Base-by-base conservation (phyloP, 2,329 filamentous ascomycete species). In the Phialemoniopsis sp. region DNA sequence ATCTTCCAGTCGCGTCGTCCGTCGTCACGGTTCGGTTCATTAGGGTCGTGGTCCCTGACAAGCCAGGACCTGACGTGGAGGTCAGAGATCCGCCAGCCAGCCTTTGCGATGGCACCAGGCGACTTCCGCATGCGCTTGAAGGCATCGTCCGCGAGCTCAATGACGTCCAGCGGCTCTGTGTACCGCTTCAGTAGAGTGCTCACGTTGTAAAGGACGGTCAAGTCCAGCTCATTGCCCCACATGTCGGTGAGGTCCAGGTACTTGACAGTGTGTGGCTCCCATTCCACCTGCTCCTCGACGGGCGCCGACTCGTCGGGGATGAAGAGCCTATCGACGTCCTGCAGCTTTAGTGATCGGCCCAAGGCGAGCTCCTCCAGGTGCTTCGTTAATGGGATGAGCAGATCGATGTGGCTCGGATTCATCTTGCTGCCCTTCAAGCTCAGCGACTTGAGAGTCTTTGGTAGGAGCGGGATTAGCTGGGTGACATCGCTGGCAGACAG, bases 201-300 rank as follows among this genome's bases (percentile, higher is more conserved):
- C 16, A 66, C 59, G 34, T 64, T 72, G 45, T 63, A 62, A 46
- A 78, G 72, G 9, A 75, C 55, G 3, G 73, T 73, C 38, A 73
- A 69, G 44, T 76, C 68, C 35, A 88, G 74, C 37, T 78, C 73
- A 38, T 77, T 72, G 6, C 76, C 76, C 37, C 76, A 70, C 44
- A 88, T 79, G 55, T 87, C 85, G 31, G 82, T 87, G 34, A 90
- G 74, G 54, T 91, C 87, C 38, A 93, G 67, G 58, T 89, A 93
- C 52, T 79, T 82, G 17, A 93, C 71, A 19, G 74, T 74, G 44
- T 82, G 76, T 3, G 76, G 72, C 8, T 65, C 53, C 75, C 73
- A 79, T 8, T 58, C 51, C 8, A 64, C 38, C 41, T 66, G 57
- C 35, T 61, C 56, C 16, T 60, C 54, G 39, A 53, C 44, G 16